A percentile compares a stretch with the other conserved stretches of the same genome.
Evolutionary conservation across 768 basidiomycete genomes (phyloP).

Genomic region (Lentinus tigrinus): DNA sequence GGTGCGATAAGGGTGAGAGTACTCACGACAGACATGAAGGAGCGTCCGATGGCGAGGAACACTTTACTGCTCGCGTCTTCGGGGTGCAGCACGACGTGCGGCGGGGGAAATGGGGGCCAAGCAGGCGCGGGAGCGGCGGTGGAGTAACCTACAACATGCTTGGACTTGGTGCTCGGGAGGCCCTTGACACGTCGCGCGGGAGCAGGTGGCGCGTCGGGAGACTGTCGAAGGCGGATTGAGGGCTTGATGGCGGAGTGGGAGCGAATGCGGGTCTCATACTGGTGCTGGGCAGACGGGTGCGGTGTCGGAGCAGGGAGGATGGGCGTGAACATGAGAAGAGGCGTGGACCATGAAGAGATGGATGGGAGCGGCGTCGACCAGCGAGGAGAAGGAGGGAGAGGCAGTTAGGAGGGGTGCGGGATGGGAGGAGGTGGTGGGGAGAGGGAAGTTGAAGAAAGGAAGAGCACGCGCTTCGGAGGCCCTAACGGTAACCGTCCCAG

Average conservation of each 20-base stretch:
- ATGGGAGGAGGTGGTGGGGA: conserved; percentile 25
- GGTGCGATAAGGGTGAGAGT: conserved; percentile 10
- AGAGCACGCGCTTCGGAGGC: conserved; percentile 27
- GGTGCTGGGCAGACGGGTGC: conserved; percentile 33
- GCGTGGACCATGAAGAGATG: conserved; percentile 30
- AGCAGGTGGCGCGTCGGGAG: conserved; percentile 35
- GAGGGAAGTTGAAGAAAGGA: conserved; percentile 23
- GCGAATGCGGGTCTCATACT: conserved; percentile 56
- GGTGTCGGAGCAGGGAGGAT: conserved; percentile 24
- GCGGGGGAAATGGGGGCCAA: conserved; percentile 54
- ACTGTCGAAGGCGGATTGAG: conserved; percentile 48
- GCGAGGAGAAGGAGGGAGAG: conserved; percentile 23
- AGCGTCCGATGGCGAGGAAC: conserved; percentile 68
- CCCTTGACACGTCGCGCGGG: conserved; percentile 31
- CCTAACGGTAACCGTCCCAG: conserved; percentile 29
- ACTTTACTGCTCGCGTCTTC: conserved; percentile 74
- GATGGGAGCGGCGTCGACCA: conserved; percentile 28
- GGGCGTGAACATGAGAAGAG: conserved; percentile 27
- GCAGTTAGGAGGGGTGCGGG: conserved; percentile 17
- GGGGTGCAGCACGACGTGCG: conserved; percentile 64
- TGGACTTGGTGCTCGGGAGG: conserved; percentile 26
- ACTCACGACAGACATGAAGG: conserved; percentile 73
- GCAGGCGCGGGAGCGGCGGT: conserved; percentile 15
- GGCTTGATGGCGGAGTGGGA: conserved; percentile 53
- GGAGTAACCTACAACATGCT: conserved; percentile 9